Percentiles rank a stretch among this genome's conserved stretches.
Evolutionary conservation across 2,329 filamentous ascomycete genomes (phyloP).

Genomic region (Cercospora berteroae): DNA sequence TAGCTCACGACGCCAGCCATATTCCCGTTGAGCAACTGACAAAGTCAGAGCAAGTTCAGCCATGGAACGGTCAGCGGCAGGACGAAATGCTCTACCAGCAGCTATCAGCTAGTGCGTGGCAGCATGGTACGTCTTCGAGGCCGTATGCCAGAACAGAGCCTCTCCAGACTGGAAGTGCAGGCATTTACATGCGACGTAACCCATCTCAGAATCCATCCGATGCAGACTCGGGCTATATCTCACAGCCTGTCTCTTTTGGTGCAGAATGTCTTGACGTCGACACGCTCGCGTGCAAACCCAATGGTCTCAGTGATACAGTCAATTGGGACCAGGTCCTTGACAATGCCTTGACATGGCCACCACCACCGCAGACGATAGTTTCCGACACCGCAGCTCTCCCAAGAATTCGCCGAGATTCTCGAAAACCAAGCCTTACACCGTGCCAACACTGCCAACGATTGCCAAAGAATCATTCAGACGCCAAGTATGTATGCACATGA

Average conservation of each 20-base stretch:
- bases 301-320: background rate
- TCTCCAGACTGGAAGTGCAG: background rate
- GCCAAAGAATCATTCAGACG: constrained; percentile 27
- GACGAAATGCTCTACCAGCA: background rate
- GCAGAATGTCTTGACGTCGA: background rate
- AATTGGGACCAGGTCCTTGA: background rate
- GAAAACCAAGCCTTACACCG: background rate
- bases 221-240: constrained; percentile 24
- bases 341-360: background rate
- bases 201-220: constrained; percentile 3
- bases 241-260: constrained; percentile 7
- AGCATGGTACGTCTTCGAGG: background rate
- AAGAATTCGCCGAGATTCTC: constrained; percentile 2
- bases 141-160: background rate
- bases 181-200: background rate
- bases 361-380: constrained; percentile 11
- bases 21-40: constrained; percentile 16
- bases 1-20: constrained; percentile 6
- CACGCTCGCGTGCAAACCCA: background rate
- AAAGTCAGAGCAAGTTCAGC: constrained; percentile 14
- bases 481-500: constrained; percentile 20
- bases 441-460: constrained; percentile 15
- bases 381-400: background rate
- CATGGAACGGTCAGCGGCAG: constrained; percentile 12
- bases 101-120: background rate